A percentile compares a stretch with the other conserved stretches of the same genome.
phyloP scores from a whole-genome alignment of 345 rosid genomes.

The Salix exigua region DNA sequence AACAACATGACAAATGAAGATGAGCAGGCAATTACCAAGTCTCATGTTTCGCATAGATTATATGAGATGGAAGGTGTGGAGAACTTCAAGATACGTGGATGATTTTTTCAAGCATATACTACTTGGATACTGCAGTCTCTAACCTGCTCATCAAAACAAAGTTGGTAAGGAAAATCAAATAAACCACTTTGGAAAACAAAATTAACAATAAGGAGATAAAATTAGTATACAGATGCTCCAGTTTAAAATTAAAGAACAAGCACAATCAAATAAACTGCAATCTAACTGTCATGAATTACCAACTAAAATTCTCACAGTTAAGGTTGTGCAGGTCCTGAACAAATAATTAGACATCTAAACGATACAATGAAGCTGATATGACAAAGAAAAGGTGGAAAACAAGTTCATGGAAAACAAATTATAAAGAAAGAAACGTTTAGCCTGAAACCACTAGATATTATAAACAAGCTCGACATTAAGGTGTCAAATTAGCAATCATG shows the following conservation, averaged over 20 bases:
- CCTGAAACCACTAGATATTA: not conserved
- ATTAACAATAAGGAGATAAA: not conserved
- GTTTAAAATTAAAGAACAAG: not conserved
- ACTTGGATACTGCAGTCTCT: constrained; percentile 3
- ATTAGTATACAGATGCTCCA: not conserved
- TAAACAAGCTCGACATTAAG: not conserved
- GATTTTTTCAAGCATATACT: constrained; percentile 26
- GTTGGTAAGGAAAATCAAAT: not conserved
- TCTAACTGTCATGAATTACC: not conserved
- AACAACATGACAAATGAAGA: not conserved
- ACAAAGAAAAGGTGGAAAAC: not conserved
- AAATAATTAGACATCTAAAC: not conserved
- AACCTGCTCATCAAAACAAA: constrained; percentile 20
- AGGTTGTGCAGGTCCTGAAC: not conserved
- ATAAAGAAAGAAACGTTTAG: not conserved
- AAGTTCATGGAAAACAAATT: not conserved
- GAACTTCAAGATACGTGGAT: constrained; percentile 18
- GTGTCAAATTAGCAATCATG: constrained; percentile 23
- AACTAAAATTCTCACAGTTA: not conserved
- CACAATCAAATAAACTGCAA: not conserved
- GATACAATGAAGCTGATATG: not conserved
- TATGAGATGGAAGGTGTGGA: constrained; percentile 4
- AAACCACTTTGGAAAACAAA: not conserved
- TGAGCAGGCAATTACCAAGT: constrained; percentile 37
- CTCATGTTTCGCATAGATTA: constrained; percentile 49